These are phyloP conservation scores for Heterobasidion irregulare DNA, from an alignment of 1,284 basidiomycete species.

Conservation along the genomic window DNA sequence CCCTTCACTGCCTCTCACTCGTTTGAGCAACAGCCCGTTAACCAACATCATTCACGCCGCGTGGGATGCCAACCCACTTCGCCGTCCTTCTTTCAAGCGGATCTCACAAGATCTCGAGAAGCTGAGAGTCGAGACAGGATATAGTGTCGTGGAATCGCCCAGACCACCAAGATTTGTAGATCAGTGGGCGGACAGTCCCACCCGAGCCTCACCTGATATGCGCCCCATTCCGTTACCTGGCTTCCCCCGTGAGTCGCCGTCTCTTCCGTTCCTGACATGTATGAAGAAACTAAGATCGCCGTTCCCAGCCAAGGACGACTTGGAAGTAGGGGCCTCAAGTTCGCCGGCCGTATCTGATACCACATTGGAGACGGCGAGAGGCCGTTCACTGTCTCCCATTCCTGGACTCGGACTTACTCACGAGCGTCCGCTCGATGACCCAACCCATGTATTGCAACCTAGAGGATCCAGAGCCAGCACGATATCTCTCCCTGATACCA, in stretches of 20 bases:
- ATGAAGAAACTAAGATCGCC: background rate
- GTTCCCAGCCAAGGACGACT: slow-evolving; percentile 1
- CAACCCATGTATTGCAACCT: no score
- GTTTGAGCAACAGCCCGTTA: slow-evolving; percentile 19
- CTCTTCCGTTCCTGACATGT: background rate
- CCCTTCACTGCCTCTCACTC: slow-evolving; percentile 35
- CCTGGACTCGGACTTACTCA: background rate
- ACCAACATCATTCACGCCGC: slow-evolving; percentile 33
- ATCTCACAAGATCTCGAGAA: slow-evolving; percentile 33
- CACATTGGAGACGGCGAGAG: background rate
- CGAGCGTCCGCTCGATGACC: background rate
- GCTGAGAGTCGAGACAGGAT: slow-evolving; percentile 23
- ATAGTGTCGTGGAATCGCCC: slow-evolving; percentile 15
- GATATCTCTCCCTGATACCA: background rate
- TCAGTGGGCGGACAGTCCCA: slow-evolving; percentile 3
- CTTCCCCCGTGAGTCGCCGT: background rate
- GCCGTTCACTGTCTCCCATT: background rate
- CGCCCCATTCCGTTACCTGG: slow-evolving; percentile 6
- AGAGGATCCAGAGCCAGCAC: background rate
- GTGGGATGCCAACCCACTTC: slow-evolving; percentile 38
- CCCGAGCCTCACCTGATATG: slow-evolving; percentile 12
- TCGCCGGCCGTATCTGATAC: background rate
- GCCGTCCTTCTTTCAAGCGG: slow-evolving; percentile 39
- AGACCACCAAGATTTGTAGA: slow-evolving; percentile 9
- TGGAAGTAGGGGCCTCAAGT: background rate